These are phyloP conservation scores for Nothophaeocryptopus gaeumannii DNA, from an alignment of 2,329 filamentous ascomycete genomes.

Conservation along the genomic window DNA sequence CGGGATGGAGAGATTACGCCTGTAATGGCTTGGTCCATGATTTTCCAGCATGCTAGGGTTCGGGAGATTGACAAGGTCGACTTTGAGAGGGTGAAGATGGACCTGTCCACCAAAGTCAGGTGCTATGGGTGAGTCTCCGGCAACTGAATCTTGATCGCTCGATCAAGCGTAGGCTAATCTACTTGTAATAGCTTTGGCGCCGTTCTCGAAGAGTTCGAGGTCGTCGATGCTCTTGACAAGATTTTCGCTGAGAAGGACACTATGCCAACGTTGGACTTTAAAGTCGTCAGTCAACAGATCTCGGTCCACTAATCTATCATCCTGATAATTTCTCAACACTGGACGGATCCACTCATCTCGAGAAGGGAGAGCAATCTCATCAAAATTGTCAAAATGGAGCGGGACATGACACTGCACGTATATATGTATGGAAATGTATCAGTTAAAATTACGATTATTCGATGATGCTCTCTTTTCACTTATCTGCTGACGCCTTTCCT, in stretches of 20 bases:
- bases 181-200: conserved; percentile 58
- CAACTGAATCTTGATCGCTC: not conserved
- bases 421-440: too few relatives aligned
- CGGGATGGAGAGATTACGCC: conserved; percentile 84
- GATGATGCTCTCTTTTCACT: too few relatives aligned
- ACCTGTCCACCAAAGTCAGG: conserved; percentile 71
- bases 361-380: conserved; percentile 2
- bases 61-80: conserved; percentile 49
- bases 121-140: conserved; percentile 76
- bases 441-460: too few relatives aligned
- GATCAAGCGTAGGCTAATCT: not conserved
- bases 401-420: too few relatives aligned
- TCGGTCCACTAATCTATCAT: conserved; percentile 8
- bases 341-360: not conserved
- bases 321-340: not conserved
- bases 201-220: conserved; percentile 69
- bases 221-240: conserved; percentile 72
- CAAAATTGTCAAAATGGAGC: too few relatives aligned
- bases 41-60: conserved; percentile 70
- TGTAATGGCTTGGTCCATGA: conserved; percentile 88
- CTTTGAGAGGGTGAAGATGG: conserved; percentile 22
- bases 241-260: conserved; percentile 60
- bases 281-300: conserved; percentile 17
- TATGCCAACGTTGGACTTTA: conserved; percentile 11
- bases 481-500: too few relatives aligned